Conservation (phyloP, 768 basidiomycete genomes). For the Pleurotus sapidus region DNA sequence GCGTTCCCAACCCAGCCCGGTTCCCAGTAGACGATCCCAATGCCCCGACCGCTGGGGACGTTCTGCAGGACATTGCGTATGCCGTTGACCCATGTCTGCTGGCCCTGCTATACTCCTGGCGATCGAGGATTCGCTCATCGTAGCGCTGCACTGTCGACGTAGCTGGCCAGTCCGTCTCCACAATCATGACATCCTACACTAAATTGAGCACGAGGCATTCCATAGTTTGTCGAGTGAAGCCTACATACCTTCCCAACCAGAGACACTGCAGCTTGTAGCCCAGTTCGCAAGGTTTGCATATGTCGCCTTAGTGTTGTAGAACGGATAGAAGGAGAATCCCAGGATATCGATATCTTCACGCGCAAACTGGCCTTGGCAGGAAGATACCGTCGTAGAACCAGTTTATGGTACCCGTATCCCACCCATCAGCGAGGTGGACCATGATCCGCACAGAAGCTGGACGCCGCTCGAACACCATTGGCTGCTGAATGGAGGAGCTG, state of each 20-base stretch:
- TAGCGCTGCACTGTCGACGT: constrained; percentile 34
- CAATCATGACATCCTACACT: constrained; percentile 49
- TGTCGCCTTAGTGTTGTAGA: constrained; percentile 59
- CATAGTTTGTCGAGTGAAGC: too few species aligned
- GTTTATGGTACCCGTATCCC: constrained; percentile 41
- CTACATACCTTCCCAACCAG: constrained; percentile 23
- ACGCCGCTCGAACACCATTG: constrained; percentile 48
- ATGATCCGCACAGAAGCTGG: constrained; percentile 45
- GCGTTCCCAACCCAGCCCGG: constrained; percentile 64
- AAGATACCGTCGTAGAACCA: constrained; percentile 54
- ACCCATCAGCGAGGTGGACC: constrained; percentile 64
- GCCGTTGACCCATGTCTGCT: constrained; percentile 49
- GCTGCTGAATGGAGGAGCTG: constrained; percentile 61
- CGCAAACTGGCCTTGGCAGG: constrained; percentile 46
- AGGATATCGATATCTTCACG: constrained; percentile 52
- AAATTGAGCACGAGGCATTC: not conserved
- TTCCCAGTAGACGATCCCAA: constrained; percentile 62
- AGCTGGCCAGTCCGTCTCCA: constrained; percentile 65
- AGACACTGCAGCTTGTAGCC: constrained; percentile 47
- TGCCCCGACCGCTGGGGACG: constrained; percentile 46
- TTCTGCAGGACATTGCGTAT: constrained; percentile 44
- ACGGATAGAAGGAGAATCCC: constrained; percentile 67
- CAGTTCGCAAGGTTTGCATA: constrained; percentile 44
- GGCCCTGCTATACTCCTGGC: constrained; percentile 50
- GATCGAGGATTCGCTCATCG: constrained; percentile 45